Percentiles rank a stretch among this genome's conserved stretches.
Conservation (phyloP, 2,329 filamentous ascomycete species). For the Fusarium transvaalense region DNA sequence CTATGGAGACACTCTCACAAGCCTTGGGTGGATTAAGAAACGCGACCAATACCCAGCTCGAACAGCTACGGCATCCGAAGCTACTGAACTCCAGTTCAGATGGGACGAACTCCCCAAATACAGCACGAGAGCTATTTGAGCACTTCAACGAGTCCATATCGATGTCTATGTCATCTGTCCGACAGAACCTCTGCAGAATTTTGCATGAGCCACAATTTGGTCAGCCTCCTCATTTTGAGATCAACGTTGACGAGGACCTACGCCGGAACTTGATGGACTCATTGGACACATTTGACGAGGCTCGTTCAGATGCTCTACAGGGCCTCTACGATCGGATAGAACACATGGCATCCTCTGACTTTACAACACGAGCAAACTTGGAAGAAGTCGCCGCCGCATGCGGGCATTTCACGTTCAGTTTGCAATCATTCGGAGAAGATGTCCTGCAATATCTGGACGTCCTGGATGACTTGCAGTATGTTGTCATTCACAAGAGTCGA, state of each 20-base stretch:
- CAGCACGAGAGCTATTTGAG: slow-evolving; percentile 31
- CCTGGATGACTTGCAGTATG: slow-evolving; percentile 84
- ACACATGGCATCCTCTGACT: slow-evolving; percentile 64
- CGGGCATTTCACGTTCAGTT: slow-evolving; percentile 92
- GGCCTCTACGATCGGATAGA: slow-evolving; percentile 85
- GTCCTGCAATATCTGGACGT: slow-evolving; percentile 85
- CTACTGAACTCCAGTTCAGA: background rate
- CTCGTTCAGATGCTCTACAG: slow-evolving; percentile 83
- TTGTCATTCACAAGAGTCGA: slow-evolving; percentile 69
- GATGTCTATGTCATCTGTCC: slow-evolving; percentile 28
- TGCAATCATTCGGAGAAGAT: slow-evolving; percentile 91
- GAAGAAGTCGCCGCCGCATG: slow-evolving; percentile 97
- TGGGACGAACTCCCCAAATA: background rate
- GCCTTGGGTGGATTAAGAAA: slow-evolving; percentile 91
- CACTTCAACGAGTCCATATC: slow-evolving; percentile 36
- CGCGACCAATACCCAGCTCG: slow-evolving; percentile 89
- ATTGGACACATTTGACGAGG: slow-evolving; percentile 92
- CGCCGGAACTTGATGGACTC: slow-evolving; percentile 82
- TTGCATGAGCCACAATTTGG: slow-evolving; percentile 48
- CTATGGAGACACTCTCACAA: slow-evolving; percentile 86
- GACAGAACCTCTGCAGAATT: slow-evolving; percentile 31
- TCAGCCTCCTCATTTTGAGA: slow-evolving; percentile 59
- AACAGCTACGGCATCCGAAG: slow-evolving; percentile 69
- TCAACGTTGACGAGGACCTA: slow-evolving; percentile 80
- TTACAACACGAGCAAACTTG: slow-evolving; percentile 79